Base-by-base conservation (phyloP, 345 rosid genomes). In the Litchi chinensis region DNA sequence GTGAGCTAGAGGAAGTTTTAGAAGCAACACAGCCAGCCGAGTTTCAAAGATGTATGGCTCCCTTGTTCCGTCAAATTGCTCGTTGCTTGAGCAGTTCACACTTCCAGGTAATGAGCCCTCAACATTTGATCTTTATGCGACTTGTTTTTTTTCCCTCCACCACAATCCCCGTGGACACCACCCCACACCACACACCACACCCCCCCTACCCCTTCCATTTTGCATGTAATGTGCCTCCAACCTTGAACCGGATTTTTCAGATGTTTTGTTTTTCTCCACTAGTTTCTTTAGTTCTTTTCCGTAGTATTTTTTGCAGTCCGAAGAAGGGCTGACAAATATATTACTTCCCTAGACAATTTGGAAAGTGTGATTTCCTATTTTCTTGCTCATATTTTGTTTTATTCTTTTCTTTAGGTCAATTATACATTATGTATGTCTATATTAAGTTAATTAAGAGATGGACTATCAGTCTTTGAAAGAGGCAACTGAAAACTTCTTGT, bases 11-110 rank as follows among this genome's bases (percentile, higher is more conserved):
- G 78, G 95, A 91, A 79, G 87, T 90, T 52, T 84, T 91, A 9
- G 95, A 92, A 80, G 93, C 94, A 79, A 92, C 91, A 70, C 92
- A 90, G 76, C 86, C 90, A 24, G 83, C 90, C 48, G 96, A 92
- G 44, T 92, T 92, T 65, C 96, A 90, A 70, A 80, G 90, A 65
- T 92, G 96, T 41, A 92, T 89, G 90, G 89, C 89, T 0, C 91
- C 93, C 40, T 69, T 92, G 73, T 92, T 92, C 82, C 88, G 84
- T 69, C 90, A 89, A 77, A 86, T 92, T 65, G 91, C 93, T 64
- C 86, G 89, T 76, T 89, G 96, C 67, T 82, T 92, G 82, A 87
- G 88, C 86, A 89, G 96, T 80, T 86, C 87, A 62, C 96, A 92
- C 83, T 92, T 92, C 77, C 96, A 92, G 96, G 96, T 92, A 84